These are phyloP conservation scores for Rhododendron williamsianum DNA, from an alignment of 148 eudicot genomes.

Conservation along the genomic window DNA sequence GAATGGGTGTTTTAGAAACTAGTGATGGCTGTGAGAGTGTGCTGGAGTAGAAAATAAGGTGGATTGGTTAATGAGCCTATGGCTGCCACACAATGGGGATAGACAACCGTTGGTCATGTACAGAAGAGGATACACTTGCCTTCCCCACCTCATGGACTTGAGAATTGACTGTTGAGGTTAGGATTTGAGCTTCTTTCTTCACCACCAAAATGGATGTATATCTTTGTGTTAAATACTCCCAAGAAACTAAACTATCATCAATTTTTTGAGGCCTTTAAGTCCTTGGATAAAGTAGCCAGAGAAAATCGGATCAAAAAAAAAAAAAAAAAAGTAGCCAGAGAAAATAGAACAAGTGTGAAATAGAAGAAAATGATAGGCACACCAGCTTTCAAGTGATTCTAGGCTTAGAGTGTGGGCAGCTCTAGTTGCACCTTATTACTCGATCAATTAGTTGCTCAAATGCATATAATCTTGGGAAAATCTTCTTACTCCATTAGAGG, in stretches of 20 bases:
- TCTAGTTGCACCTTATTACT: not conserved
- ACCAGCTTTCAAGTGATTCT: not conserved
- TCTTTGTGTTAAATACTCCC: not conserved
- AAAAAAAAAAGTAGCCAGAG: not conserved
- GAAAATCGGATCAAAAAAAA: not conserved
- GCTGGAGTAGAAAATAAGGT: not conserved
- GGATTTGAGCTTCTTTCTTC: not conserved
- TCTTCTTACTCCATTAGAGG: not conserved
- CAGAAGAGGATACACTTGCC: not conserved
- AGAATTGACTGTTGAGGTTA: not conserved
- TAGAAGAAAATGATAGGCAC: not conserved
- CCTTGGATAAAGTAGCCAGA: not conserved
- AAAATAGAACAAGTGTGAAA: not conserved
- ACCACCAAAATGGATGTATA: not conserved
- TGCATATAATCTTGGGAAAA: not conserved
- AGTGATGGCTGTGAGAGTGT: not conserved
- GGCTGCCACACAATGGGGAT: slow-evolving; percentile 8
- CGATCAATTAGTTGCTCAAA: not conserved
- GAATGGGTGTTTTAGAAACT: not conserved
- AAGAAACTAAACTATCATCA: not conserved
- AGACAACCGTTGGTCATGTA: slow-evolving; percentile 1
- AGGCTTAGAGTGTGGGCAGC: not conserved
- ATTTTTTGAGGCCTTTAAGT: too few species aligned
- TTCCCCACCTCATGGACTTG: not conserved
- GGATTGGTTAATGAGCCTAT: not conserved